Conservation (phyloP, 768 basidiomycete species). For the Leccinum disarticulatum region DNA sequence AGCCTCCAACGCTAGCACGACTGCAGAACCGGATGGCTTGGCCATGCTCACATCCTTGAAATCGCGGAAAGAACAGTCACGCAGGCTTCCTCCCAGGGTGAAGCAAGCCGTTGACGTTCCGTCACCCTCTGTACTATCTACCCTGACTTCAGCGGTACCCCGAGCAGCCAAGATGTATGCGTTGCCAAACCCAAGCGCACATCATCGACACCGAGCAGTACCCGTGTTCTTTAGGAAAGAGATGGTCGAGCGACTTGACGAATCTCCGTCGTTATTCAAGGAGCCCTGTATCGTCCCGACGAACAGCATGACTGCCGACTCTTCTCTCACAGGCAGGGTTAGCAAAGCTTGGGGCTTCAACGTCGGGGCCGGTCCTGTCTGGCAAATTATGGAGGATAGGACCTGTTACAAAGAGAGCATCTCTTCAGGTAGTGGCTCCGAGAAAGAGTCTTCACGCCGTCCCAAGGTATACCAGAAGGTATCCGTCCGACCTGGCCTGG, state of each 20-base stretch:
- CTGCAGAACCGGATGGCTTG: not conserved
- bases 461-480: constrained; percentile 58
- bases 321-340: constrained; percentile 50
- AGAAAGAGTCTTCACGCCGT: constrained; percentile 50
- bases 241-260: constrained; percentile 57
- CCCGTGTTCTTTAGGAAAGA: constrained; percentile 55
- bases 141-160: constrained; percentile 4
- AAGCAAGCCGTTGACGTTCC: constrained; percentile 1
- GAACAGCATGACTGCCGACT: constrained; percentile 53
- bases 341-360: constrained; percentile 74
- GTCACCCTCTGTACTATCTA: constrained; percentile 5
- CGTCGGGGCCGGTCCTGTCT: constrained; percentile 72
- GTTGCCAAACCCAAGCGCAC: constrained; percentile 62
- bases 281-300: constrained; percentile 44
- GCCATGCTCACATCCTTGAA: constrained; percentile 7
- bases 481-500: constrained; percentile 43
- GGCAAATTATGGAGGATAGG: constrained; percentile 78
- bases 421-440: constrained; percentile 25
- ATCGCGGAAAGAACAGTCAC: constrained; percentile 14
- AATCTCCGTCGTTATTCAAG: constrained; percentile 51
- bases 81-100: constrained; percentile 21
- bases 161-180: constrained; percentile 47
- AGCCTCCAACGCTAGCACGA: not conserved
- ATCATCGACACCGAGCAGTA: constrained; percentile 72
- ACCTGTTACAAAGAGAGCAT: constrained; percentile 72